Percentiles rank a stretch among this genome's conserved stretches.
These are phyloP conservation scores for Glycine latifolia DNA, from an alignment of 306 rosid genomes.

Conservation along the genomic window DNA sequence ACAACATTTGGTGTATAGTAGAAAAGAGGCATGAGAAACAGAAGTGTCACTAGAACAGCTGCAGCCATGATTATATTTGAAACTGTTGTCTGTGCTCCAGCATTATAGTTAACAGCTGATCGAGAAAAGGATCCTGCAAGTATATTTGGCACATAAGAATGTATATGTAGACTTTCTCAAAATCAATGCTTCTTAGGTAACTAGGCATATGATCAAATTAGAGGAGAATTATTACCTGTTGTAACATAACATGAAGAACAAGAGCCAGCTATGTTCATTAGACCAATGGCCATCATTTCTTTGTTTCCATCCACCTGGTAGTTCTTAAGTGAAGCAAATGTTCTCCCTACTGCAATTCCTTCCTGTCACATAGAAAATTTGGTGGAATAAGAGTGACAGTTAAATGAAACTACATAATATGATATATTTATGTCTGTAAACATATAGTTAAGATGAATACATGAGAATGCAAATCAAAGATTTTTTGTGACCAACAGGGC, in stretches of 20 bases:
- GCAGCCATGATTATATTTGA: constrained; percentile 89
- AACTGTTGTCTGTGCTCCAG: constrained; percentile 87
- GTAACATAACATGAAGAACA: constrained; percentile 92
- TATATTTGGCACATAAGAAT: background rate
- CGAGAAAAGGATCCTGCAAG: constrained; percentile 92
- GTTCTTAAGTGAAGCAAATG: constrained; percentile 85
- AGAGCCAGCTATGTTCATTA: constrained; percentile 93
- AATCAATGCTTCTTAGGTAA: constrained; percentile 26
- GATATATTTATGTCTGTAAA: constrained; percentile 13
- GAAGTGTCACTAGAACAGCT: constrained; percentile 87
- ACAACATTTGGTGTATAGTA: constrained; percentile 87
- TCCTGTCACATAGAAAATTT: constrained; percentile 59
- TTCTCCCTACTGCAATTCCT: constrained; percentile 98
- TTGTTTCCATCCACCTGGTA: constrained; percentile 99
- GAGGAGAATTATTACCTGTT: constrained; percentile 60
- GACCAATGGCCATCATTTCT: constrained; percentile 97
- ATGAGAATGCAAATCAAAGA: background rate
- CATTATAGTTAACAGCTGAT: constrained; percentile 87
- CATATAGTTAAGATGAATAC: background rate
- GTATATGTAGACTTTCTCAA: constrained; percentile 1
- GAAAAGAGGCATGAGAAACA: constrained; percentile 95
- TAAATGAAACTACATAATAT: background rate
- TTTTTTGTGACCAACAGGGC: background rate
- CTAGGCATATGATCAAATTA: constrained; percentile 20
- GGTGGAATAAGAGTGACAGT: constrained; percentile 21